Evolutionary conservation across 306 rosid genomes (phyloP).

Genomic region (Inga leiocalycina): DNA sequence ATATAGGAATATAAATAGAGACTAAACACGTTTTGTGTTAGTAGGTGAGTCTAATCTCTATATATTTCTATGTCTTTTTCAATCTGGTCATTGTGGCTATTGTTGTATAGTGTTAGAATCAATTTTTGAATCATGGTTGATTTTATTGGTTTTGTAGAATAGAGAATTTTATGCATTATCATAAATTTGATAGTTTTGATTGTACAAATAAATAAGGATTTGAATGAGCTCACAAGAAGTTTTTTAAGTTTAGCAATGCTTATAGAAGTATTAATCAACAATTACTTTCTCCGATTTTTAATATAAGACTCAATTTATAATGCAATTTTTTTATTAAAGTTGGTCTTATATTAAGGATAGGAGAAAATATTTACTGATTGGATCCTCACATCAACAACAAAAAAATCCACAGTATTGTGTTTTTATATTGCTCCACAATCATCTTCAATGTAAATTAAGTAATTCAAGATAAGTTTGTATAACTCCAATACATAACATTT

Average conservation of each 20-base stretch:
- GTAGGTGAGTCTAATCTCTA: not conserved
- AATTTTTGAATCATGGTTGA: constrained; percentile 9
- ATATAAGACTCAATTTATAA: no score
- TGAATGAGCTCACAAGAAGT: not conserved
- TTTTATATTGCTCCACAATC: not conserved
- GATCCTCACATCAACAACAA: no score
- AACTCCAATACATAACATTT: not conserved
- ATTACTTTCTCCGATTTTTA: no score
- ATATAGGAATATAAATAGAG: no score
- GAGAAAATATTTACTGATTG: no score
- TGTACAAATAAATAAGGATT: constrained; percentile 23
- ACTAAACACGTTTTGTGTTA: not conserved
- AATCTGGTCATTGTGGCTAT: not conserved
- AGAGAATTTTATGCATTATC: not conserved
- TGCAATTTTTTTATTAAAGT: no score
- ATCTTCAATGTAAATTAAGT: not conserved
- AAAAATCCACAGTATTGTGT: no score
- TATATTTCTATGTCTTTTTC: not conserved
- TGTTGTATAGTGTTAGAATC: constrained; percentile 9
- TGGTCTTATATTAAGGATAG: no score
- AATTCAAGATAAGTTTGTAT: not conserved
- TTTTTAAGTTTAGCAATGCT: no score
- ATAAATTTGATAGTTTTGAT: constrained; percentile 15
- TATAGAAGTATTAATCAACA: no score
- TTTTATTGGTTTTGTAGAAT: constrained; percentile 8